phyloP scores from a whole-genome alignment of 257 asterid genomes.

The Linaria vulgaris region DNA sequence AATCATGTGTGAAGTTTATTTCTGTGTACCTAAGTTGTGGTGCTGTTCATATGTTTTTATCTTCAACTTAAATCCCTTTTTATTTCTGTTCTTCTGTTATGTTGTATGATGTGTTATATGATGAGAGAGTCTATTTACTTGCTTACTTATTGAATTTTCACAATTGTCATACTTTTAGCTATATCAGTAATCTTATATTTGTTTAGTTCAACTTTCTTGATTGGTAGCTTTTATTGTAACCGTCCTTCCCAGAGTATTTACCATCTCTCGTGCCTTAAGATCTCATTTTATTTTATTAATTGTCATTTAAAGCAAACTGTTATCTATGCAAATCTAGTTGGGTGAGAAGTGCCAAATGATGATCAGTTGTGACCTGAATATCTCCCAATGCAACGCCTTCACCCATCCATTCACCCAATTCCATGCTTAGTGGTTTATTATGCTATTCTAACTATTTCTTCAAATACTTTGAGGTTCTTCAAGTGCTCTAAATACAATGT shows the following conservation, averaged over 20 bases:
- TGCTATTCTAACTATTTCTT: neutral
- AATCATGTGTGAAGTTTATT: neutral
- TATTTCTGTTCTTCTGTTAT: neutral
- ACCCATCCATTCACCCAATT: no score
- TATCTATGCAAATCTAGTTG: no score
- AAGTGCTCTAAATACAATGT: no score
- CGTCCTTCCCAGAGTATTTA: neutral
- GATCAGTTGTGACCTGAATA: no score
- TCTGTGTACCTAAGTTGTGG: neutral
- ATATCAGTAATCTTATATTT: neutral
- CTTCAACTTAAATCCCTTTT: no score
- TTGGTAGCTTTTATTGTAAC: slow-evolving; percentile 6
- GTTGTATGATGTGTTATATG: no score
- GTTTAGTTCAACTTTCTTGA: neutral
- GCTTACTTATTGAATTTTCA: neutral
- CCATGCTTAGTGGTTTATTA: neutral
- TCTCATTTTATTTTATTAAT: no score
- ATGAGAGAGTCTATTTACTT: neutral
- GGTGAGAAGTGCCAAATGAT: no score
- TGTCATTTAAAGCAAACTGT: no score
- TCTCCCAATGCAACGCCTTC: no score
- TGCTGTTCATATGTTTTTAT: neutral
- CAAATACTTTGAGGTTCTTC: no score
- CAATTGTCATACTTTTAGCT: neutral
- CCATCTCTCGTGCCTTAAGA: neutral